Percentiles rank a stretch among this genome's conserved stretches.
Evolutionary conservation across 208 protist species (phyloP).

Genomic region (Trypanosoma rangeli): DNA sequence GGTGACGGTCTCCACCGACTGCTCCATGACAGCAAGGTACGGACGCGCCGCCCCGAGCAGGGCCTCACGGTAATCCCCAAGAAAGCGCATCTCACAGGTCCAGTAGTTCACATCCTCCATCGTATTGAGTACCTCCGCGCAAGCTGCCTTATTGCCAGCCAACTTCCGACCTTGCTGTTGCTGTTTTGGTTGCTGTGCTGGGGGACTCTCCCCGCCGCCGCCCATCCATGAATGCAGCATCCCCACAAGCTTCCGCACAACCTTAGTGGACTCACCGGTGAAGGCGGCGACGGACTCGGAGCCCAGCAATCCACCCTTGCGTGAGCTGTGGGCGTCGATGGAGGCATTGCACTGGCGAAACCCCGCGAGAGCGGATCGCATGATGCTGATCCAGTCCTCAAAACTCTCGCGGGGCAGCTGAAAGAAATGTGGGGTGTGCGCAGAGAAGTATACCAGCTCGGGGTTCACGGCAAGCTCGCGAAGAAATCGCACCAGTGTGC

Average conservation of each 20-base stretch:
- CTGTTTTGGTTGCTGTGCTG: neutral
- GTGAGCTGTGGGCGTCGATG: constrained; percentile 58
- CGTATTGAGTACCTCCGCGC: neutral
- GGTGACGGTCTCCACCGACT: constrained; percentile 20
- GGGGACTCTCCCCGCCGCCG: constrained; percentile 2
- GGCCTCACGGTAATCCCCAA: constrained; percentile 39
- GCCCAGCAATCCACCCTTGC: constrained; percentile 44
- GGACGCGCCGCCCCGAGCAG: constrained; percentile 40
- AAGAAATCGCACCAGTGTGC: constrained; percentile 70
- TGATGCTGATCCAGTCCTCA: constrained; percentile 46
- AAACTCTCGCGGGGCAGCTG: constrained; percentile 73
- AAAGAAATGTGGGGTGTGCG: constrained; percentile 76
- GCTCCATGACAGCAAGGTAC: constrained; percentile 50
- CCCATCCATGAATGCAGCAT: constrained; percentile 42
- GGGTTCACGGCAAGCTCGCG: constrained; percentile 65
- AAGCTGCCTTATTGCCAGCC: neutral
- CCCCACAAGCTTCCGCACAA: constrained; percentile 58
- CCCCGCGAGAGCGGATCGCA: constrained; percentile 41
- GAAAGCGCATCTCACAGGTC: constrained; percentile 37
- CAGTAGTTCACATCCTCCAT: constrained; percentile 38
- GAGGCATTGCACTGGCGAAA: constrained; percentile 42
- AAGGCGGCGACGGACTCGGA: constrained; percentile 54
- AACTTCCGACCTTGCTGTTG: neutral
- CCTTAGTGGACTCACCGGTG: constrained; percentile 49
- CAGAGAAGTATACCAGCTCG: constrained; percentile 76